These are phyloP conservation scores for Litchi chinensis DNA, from an alignment of 345 rosid species.

Conservation along the genomic window DNA sequence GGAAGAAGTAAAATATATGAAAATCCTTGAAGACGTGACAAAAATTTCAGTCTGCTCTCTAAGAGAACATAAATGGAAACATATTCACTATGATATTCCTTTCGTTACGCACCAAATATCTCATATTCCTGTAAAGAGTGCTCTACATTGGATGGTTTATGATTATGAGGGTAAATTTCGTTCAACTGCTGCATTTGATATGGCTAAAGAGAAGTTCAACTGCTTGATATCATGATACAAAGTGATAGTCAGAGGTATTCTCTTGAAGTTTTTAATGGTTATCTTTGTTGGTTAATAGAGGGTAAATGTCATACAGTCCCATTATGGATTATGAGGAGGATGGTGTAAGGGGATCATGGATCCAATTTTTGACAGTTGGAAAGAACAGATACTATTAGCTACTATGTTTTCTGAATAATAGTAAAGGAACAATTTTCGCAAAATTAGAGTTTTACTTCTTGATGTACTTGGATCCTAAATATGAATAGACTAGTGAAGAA, in stretches of 20 bases:
- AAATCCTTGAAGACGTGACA: too few species aligned
- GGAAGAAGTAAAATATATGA: too few species aligned
- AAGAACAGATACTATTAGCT: not conserved
- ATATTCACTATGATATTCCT: too few species aligned
- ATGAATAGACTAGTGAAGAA: too few species aligned
- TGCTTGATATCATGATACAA: not conserved
- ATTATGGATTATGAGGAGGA: not conserved
- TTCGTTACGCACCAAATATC: not conserved
- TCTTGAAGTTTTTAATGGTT: not conserved
- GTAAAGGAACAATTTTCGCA: not conserved
- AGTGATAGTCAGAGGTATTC: not conserved
- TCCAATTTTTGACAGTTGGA: not conserved
- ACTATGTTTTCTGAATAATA: not conserved
- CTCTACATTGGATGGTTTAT: not conserved
- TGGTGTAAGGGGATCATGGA: not conserved
- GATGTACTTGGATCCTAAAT: not conserved
- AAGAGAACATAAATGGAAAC: not conserved
- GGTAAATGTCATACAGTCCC: not conserved
- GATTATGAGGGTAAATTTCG: not conserved
- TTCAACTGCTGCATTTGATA: too few species aligned
- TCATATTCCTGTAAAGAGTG: not conserved
- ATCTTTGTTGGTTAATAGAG: not conserved
- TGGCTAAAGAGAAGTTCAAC: too few species aligned
- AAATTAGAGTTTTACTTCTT: too few species aligned
- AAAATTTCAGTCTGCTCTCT: not conserved